Conservation (phyloP, 257 asterid species). For the Eucommia ulmoides region DNA sequence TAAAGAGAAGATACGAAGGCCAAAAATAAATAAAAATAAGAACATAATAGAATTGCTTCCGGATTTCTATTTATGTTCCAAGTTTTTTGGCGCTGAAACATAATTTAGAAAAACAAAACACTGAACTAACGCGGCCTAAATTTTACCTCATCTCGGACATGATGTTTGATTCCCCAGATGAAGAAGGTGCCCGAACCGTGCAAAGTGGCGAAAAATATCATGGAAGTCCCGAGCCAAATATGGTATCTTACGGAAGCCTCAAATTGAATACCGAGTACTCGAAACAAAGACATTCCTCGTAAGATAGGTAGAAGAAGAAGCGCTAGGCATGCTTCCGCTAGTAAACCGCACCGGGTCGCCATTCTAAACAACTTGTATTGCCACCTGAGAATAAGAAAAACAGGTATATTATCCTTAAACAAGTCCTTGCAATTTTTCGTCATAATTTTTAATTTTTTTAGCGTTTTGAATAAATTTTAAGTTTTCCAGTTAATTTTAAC, state of each 20-base stretch:
- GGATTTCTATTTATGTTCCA: too few relatives aligned
- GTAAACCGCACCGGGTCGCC: conserved; percentile 65
- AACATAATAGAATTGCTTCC: too few relatives aligned
- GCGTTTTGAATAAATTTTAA: too few relatives aligned
- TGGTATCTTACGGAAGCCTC: conserved; percentile 82
- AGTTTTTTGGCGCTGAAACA: too few relatives aligned
- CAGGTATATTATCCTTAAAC: too few relatives aligned
- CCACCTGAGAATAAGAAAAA: conserved; percentile 46
- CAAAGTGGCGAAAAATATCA: conserved; percentile 50
- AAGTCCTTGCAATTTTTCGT: too few relatives aligned
- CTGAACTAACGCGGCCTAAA: too few relatives aligned
- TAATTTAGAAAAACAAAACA: too few relatives aligned
- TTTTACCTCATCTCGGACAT: conserved; percentile 67
- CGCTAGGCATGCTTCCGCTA: conserved; percentile 81
- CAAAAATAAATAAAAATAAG: too few relatives aligned
- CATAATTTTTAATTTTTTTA: too few relatives aligned
- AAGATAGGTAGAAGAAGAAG: conserved; percentile 70
- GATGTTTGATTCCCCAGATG: conserved; percentile 60
- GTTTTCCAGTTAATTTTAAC: too few relatives aligned
- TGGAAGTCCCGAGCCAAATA: conserved; percentile 60
- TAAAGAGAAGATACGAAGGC: too few relatives aligned
- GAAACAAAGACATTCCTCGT: conserved; percentile 62
- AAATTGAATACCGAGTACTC: conserved; percentile 51
- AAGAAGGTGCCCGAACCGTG: conserved; percentile 65
- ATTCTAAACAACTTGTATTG: conserved; percentile 49